Base-by-base conservation (phyloP, 768 basidiomycete genomes). In the Russula compacta region DNA sequence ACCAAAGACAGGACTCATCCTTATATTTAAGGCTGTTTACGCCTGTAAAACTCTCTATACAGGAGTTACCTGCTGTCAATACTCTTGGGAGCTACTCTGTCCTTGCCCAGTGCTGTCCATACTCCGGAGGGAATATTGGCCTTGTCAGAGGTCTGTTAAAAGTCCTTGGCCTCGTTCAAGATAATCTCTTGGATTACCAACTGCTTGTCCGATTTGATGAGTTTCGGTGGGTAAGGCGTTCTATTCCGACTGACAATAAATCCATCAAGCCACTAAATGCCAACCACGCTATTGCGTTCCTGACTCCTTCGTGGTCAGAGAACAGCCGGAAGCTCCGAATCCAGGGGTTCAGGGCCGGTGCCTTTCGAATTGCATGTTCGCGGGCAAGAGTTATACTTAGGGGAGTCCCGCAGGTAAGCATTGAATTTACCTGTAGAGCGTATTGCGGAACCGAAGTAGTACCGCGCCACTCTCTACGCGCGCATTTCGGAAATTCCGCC, bases 331-430 rank as follows among this genome's bases (percentile, higher is more conserved):
- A 32, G 15, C 6, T 4, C 24, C 43, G 36, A 53, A 47, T 33
- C 43, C 21, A 39, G 21, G 52, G 11, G 29, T 15, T 24, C 49
- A 51, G 36, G 35, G 12, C 5, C 19, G 15, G 51, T 15, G 12
- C 33, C 8, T 40, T 52, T 14, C 29, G 42, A 24, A 58, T 40
- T 24, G 35, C 49, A 43, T 51, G 42, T 11, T 33, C 33, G 24
- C 35, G 33, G 33, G 21, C 36, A 39, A 59, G 51, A 10, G 32
- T 15, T 46, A 8, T 39, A 29, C 44, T 40, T 38, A 44, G 48
- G 59, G 58, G 38, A 38, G 32, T 32, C 47, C 44, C 40, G 48
- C 43, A 29, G 3, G 47, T 52, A 89, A 89, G 89, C 66, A 92
- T 92, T 68, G 71, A 78, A 0, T 72, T 76, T 4, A 39, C 40